Evolutionary conservation across 2,329 filamentous ascomycete species (phyloP).

Genomic region (Fusarium nanum): DNA sequence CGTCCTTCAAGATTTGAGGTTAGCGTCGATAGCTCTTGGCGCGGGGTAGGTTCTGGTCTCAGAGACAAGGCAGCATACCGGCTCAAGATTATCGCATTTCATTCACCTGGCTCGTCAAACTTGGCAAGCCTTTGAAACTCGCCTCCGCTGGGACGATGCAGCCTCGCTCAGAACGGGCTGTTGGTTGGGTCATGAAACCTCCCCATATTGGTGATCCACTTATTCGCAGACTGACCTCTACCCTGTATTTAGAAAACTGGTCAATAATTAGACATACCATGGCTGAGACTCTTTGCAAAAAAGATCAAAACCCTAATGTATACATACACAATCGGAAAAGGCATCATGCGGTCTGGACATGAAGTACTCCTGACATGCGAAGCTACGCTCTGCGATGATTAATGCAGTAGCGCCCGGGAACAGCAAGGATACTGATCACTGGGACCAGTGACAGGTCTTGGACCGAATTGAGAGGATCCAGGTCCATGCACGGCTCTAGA

Average conservation of each 20-base stretch:
- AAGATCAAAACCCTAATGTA: not conserved
- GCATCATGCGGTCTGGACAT: not conserved
- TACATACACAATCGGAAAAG: not conserved
- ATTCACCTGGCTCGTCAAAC: not conserved
- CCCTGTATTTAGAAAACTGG: not conserved
- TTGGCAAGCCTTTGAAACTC: not conserved
- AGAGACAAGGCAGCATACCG: not conserved
- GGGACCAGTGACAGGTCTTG: too few species aligned
- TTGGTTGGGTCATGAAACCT: not conserved
- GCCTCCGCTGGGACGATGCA: too few species aligned
- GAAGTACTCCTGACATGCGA: not conserved
- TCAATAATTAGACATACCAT: not conserved
- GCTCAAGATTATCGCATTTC: not conserved
- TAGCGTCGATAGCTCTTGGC: not conserved
- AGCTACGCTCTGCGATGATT: not conserved
- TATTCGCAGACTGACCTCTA: not conserved
- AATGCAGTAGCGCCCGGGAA: not conserved
- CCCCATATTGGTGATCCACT: not conserved
- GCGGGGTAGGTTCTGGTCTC: not conserved
- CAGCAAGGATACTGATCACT: not conserved
- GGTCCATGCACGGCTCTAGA: not conserved
- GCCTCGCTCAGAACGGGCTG: not conserved
- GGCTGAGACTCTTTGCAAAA: not conserved
- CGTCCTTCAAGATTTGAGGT: not conserved
- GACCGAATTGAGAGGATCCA: too few species aligned